Base-by-base conservation (phyloP, 768 basidiomycete species). In the Pisolithus marmoratus region DNA sequence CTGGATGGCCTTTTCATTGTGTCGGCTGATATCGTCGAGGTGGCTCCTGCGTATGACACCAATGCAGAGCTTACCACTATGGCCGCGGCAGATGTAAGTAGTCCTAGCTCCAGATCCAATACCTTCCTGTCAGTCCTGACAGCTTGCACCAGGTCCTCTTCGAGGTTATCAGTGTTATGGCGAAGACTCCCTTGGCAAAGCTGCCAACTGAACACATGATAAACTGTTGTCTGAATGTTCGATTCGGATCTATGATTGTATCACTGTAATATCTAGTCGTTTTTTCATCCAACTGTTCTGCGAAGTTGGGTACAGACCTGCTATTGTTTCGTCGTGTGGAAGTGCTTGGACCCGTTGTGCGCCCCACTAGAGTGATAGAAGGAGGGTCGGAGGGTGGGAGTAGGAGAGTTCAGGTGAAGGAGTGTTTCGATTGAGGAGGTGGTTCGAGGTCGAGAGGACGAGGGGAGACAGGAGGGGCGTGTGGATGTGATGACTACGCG, bases 11-110 rank as follows among this genome's bases (percentile, higher is more conserved):
- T 91, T 48, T 73, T 81, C 53, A 83, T 92, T 54, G 86, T 91
- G 43, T 87, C 83, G 36, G 86, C 84, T 8, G 90, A 92, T 63
- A 81, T 92, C 41, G 90, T 92, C 43, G 90, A 92, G 63, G 90
- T 91, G 22, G 84, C 87, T 1, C 90, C 89, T 15, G 86, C 88
- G 6, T 89, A 90, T 61, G 88, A 89, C 54, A 76, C 74, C 8
- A 82, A 81, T 52, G 82, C 80, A 14, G 82, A 83, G 58, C 70
- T 80, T 49, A 83, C 82, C 4, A 79, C 80, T 11, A 79, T 83
- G 74, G 80, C 81, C 2, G 82, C 82, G 23, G 82, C 81, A 0
- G 81, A 83, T 57, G 74, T 78, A 63, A 64, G 78, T 71, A 11
- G 40, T 24, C 47, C 38, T 29, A 51, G 53, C 45, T 44, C 52